Percentiles rank a stretch among this genome's conserved stretches.
Evolutionary conservation across 495 filamentous ascomycete species (phyloP).

Genomic region (Penicilliopsis zonata): DNA sequence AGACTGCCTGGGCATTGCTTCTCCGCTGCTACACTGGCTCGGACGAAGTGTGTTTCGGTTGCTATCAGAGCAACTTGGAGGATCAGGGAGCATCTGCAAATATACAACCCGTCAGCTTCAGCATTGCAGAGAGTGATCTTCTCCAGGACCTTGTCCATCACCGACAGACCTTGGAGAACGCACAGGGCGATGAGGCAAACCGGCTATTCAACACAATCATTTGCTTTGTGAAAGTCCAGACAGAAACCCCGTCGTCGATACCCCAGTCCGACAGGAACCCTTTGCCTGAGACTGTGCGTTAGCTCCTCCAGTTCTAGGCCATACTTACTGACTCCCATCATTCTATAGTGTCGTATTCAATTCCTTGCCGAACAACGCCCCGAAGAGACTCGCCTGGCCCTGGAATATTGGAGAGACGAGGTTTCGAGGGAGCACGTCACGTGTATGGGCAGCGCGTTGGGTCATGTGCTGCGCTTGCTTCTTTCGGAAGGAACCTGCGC

Average conservation of each 20-base stretch:
- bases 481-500: background rate
- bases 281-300: background rate
- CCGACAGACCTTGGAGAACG: background rate
- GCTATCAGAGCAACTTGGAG: slow-evolving; percentile 22
- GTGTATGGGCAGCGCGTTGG: background rate
- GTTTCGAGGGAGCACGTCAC: slow-evolving; percentile 27
- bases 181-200: background rate
- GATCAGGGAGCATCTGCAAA: background rate
- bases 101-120: background rate
- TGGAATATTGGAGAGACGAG: slow-evolving; percentile 35
- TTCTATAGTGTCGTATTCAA: slow-evolving; percentile 27
- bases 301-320: background rate
- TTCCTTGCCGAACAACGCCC: slow-evolving; percentile 33
- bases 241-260: background rate
- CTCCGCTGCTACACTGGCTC: slow-evolving; percentile 40
- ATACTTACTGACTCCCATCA: background rate
- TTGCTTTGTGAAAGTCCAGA: background rate
- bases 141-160: background rate
- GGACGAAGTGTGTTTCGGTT: slow-evolving; percentile 46
- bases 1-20: slow-evolving; percentile 43
- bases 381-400: slow-evolving; percentile 29
- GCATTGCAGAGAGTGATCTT: background rate
- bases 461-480: slow-evolving; percentile 1
- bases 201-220: background rate
- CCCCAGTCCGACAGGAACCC: background rate